Base-by-base conservation (phyloP, 2,329 filamentous ascomycete genomes). In the Apiospora koreana region DNA sequence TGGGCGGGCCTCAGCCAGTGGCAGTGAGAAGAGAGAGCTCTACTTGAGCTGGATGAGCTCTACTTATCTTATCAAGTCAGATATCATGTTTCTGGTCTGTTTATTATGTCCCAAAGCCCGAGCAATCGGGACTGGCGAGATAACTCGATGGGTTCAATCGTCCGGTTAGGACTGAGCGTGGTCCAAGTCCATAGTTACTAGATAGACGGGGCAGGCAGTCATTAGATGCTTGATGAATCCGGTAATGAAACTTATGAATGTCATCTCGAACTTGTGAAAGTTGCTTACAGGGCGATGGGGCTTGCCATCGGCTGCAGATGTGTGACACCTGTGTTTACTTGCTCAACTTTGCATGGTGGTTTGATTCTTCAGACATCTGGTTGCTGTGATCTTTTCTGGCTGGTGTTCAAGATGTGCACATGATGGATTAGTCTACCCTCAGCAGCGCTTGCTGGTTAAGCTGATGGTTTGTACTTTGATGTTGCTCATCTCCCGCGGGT, bases 1-100 rank as follows among this genome's bases (percentile, higher is more conserved):
- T 78, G 76, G 76, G 76, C 74, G 12, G 77, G 77, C 18, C 71
- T 78, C 64, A 75, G 74, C 42, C 74, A 75, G 25, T 78, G 77
- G 76, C 77, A 75, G 65, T 76, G 70, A 67, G 16, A n/a, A 35
- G 14, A 16, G 14, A 8, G 35, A 3, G 3, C 35, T 35, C 35
- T 14, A 16, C 18, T 38, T n/a, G 28, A 18, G 6, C 8, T 38
- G 18, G 4, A 62, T 12, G 18, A 14, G n/a, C 3, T 62, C 18
- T 62, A 18, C 28, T 5, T 12, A 3, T 28, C 6, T 21, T 2
- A n/a, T 10, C 1, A 38, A n/a, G 28, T 10, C 28, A n/a, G n/a
- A n/a, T 21, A 8, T 10, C 16, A 9, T 2, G 23, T 2, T 6
- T n/a, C 35, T n/a, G 6, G 16, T 35, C 8, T 21, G 5, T 14